A percentile compares a stretch with the other conserved stretches of the same genome.
phyloP scores from a whole-genome alignment of 306 rosid species.

The Crotalaria pallida region DNA sequence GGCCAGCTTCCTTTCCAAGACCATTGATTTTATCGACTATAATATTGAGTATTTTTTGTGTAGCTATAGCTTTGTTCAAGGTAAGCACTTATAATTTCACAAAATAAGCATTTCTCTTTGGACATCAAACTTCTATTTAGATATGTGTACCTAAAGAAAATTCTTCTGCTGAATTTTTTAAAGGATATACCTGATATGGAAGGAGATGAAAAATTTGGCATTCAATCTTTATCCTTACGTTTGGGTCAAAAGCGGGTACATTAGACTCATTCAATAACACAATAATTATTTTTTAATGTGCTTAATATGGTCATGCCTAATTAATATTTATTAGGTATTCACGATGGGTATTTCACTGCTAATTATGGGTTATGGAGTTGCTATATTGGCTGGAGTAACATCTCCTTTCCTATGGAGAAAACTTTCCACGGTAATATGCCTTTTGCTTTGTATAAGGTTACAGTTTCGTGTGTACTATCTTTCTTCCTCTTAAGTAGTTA shows the following conservation, averaged over 20 bases:
- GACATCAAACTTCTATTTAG: background rate
- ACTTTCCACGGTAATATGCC: constrained; percentile 35
- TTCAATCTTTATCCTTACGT: constrained; percentile 55
- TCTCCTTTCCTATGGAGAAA: constrained; percentile 55
- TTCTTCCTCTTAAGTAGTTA: background rate
- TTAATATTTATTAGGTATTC: constrained; percentile 45
- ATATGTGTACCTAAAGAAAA: background rate
- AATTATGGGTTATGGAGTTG: constrained; percentile 53
- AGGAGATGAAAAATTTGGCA: constrained; percentile 65
- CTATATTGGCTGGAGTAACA: constrained; percentile 52
- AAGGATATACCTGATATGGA: constrained; percentile 77
- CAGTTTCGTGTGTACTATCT: background rate
- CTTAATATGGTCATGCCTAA: background rate
- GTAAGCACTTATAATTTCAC: constrained; percentile 22
- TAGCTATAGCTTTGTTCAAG: constrained; percentile 70
- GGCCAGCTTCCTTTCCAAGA: constrained; percentile 52
- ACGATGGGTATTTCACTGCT: constrained; percentile 68
- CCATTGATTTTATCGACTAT: constrained; percentile 57
- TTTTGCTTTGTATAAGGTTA: background rate
- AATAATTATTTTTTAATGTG: background rate
- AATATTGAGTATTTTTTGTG: constrained; percentile 72
- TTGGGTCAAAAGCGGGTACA: constrained; percentile 56
- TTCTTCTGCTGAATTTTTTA: constrained; percentile 1
- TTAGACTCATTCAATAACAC: background rate
- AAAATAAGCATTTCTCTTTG: background rate